phyloP scores from a whole-genome alignment of 2,329 filamentous ascomycete genomes.

The Ophiostoma pallidulum region DNA sequence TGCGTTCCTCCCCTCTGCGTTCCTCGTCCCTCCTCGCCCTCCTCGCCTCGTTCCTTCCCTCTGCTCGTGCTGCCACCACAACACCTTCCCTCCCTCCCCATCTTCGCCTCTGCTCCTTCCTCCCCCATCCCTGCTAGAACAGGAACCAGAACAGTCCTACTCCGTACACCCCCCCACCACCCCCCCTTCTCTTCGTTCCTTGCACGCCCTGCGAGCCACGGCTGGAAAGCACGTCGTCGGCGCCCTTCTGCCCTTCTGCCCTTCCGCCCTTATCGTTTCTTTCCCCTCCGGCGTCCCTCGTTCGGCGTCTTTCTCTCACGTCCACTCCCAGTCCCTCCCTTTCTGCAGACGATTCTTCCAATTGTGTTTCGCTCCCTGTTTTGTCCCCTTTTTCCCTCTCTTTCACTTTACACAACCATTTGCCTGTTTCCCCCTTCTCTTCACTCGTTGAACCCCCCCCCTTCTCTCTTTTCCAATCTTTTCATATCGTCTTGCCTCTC shows the following conservation, averaged over 20 bases:
- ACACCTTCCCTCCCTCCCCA: background rate
- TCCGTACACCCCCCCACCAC: background rate
- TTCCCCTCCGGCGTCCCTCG: background rate
- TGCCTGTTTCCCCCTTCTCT: background rate
- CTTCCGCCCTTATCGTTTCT: too few species aligned
- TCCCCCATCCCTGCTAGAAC: background rate
- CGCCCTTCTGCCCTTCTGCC: too few species aligned
- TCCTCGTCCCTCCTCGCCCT: background rate
- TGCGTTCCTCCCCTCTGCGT: conserved; percentile 5
- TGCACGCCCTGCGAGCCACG: too few species aligned
- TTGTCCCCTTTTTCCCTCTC: background rate
- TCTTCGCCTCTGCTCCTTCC: background rate
- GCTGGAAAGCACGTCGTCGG: too few species aligned
- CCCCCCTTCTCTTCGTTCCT: background rate
- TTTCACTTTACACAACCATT: background rate
- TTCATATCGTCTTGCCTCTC: too few species aligned
- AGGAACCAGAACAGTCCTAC: background rate
- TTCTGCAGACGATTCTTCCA: conserved; percentile 1
- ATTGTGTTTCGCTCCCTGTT: background rate
- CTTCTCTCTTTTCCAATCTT: too few species aligned
- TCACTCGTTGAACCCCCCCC: too few species aligned
- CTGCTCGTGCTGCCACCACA: background rate
- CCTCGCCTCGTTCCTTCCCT: conserved; percentile 3
- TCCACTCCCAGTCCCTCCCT: conserved; percentile 5
- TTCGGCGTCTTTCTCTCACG: conserved; percentile 1